Percentiles rank a stretch among this genome's conserved stretches.
These are phyloP conservation scores for Chaetomium strumarium DNA, from an alignment of 2,329 filamentous ascomycete species.

Conservation along the genomic window DNA sequence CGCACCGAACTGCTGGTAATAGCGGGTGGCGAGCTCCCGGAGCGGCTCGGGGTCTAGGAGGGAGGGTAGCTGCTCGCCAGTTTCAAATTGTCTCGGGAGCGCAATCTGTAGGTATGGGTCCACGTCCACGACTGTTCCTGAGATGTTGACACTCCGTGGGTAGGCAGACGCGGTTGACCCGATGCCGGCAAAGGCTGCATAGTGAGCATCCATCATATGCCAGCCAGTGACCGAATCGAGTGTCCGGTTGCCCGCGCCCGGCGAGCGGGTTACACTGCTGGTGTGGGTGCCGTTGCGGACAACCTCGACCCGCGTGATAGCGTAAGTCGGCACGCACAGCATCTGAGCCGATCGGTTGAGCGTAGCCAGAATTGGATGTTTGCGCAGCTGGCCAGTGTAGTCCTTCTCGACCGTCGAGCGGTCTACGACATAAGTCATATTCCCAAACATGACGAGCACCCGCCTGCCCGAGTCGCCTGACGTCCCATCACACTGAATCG, in stretches of 20 bases:
- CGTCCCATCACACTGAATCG: neutral
- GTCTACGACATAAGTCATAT: neutral
- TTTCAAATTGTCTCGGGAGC: neutral
- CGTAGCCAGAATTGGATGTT: neutral
- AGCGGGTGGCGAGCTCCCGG: neutral
- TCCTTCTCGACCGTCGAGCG: neutral
- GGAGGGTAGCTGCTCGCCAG: neutral
- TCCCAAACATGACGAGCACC: neutral
- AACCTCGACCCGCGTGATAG: slow-evolving; percentile 1
- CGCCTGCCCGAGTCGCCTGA: neutral
- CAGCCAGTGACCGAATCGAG: neutral
- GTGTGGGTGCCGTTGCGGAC: slow-evolving; percentile 1
- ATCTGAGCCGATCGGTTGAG: neutral
- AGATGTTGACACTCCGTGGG: neutral
- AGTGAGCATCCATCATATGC: neutral
- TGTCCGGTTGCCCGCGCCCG: neutral
- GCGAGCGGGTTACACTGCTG: neutral
- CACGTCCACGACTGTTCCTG: neutral
- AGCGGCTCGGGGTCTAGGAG: neutral
- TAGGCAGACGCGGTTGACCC: too few relatives aligned
- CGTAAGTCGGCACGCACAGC: slow-evolving; percentile 1
- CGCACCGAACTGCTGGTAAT: neutral
- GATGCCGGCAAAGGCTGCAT: neutral
- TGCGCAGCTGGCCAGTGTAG: neutral
- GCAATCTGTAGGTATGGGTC: neutral